Percentiles rank a stretch among this genome's conserved stretches.
Evolutionary conservation across 2,329 filamentous ascomycete genomes (phyloP).

Genomic region (Alternaria tenuissima): DNA sequence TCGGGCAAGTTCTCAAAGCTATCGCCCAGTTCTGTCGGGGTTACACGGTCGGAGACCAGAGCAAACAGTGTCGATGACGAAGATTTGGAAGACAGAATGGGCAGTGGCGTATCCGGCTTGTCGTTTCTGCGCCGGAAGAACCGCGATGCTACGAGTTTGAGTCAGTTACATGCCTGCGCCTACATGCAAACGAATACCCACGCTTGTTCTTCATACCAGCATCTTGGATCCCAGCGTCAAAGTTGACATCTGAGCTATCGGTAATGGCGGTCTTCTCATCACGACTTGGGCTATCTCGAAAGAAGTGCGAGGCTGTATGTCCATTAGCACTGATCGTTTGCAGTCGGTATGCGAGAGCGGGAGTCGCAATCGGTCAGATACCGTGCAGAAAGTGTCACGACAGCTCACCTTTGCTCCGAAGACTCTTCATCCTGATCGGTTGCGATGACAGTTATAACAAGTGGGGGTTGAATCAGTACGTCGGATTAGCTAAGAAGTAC

Average conservation of each 20-base stretch:
- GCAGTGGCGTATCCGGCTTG: constrained; percentile 14
- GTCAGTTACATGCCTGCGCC: background rate
- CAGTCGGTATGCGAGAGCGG: background rate
- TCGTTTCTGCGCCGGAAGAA: constrained; percentile 19
- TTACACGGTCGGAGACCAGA: background rate
- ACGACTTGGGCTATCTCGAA: constrained; percentile 24
- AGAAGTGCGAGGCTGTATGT: constrained; percentile 30
- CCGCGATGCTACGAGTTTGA: constrained; percentile 21
- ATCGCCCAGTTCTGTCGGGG: background rate
- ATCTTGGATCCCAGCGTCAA: constrained; percentile 27
- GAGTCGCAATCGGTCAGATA: background rate
- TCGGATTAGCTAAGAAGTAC: background rate
- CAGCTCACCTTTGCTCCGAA: constrained; percentile 29
- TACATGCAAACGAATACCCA: constrained; percentile 5
- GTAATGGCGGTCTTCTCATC: constrained; percentile 27
- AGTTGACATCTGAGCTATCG: constrained; percentile 7
- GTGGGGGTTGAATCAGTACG: background rate
- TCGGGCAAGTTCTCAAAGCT: background rate
- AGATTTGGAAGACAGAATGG: background rate
- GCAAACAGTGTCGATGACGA: constrained; percentile 7
- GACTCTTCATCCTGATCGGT: constrained; percentile 25
- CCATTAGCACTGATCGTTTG: background rate
- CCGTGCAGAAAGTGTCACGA: background rate
- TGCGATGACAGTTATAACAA: background rate
- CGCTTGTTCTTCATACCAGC: constrained; percentile 24